Base-by-base conservation (phyloP, 345 rosid genomes). In the Eucalyptus sideroxylon region DNA sequence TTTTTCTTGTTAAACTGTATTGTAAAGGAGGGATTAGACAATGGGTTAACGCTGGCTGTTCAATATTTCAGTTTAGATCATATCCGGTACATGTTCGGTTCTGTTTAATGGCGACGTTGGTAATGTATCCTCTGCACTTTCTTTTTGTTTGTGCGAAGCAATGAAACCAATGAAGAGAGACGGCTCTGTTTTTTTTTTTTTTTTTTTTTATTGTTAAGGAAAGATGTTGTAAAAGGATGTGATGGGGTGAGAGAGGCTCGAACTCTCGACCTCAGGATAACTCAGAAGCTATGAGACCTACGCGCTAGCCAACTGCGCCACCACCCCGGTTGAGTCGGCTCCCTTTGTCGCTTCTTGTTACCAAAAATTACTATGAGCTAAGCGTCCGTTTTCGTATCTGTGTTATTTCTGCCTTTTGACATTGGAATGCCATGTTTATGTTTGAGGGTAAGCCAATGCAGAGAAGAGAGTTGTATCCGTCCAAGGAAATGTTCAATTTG, bases 301-400 rank as follows among this genome's bases (percentile, higher is more conserved):
- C 97, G 96, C 96, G 97, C 99, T 96, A 96, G 95, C 97, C 99
- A 96, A 96, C 98, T 96, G 97, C 98, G 96, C 97, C 97, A 94
- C 97, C 96, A 93, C 96, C 96, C 97, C 97, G 6, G 2, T 56
- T 53, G 59, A 21, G 59, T 10, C 4, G 49, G 2, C 49, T 1
- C 13, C 4, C 2, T 26, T 60, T 60, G n/a, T 60, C 67, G 14
- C 7, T 27, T 11, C 31, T 26, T 5, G 8, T 27, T 26, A 12
- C n/a, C n/a, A 11, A 56, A 56, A 56, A 9, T 56, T 56, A 12
- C 12, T 27, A 11, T 60, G 31, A 26, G 7, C 67, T 11, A 6
- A 26, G 0, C 2, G 0, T 60, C 31, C 8, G 15, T 37, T 37
- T 37, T 37, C 5, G 40, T 37, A 4, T 37, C 5, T 37, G 40